Evolutionary conservation across 805 yeast genomes (phyloP).

Genomic region (Wickerhamiella musiphila): DNA sequence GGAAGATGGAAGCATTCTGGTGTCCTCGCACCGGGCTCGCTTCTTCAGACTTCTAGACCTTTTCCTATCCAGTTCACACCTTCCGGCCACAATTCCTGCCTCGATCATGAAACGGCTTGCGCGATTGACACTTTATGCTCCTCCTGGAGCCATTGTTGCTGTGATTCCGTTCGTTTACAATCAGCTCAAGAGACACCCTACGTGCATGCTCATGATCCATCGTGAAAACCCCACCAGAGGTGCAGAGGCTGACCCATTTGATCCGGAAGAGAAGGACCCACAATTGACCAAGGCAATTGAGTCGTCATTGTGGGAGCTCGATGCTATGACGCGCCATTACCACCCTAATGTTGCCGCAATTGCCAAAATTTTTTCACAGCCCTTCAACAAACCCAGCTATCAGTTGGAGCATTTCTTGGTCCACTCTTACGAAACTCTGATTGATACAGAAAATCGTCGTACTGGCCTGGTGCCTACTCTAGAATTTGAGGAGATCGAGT

Average conservation of each 20-base stretch:
- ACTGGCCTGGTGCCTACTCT: conserved; percentile 37
- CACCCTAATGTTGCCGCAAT: conserved; percentile 91
- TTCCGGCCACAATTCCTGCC: conserved; percentile 69
- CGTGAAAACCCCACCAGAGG: conserved; percentile 15
- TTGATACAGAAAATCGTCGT: conserved; percentile 30
- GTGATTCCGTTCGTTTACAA: conserved; percentile 85
- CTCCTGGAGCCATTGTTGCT: conserved; percentile 78
- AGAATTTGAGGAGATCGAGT: conserved; percentile 30
- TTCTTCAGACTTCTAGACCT: conserved; percentile 75
- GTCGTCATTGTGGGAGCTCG: conserved; percentile 86
- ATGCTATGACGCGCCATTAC: conserved; percentile 62
- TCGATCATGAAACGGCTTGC: conserved; percentile 76
- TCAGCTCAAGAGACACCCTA: conserved; percentile 76
- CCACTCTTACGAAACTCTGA: conserved; percentile 65
- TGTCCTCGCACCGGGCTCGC: conserved; percentile 65
- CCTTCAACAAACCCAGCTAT: conserved; percentile 67
- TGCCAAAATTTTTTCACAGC: conserved; percentile 77
- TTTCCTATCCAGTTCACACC: conserved; percentile 72
- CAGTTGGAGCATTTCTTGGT: conserved; percentile 89
- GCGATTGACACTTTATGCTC: conserved; percentile 53
- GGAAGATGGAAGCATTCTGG: conserved; percentile 50
- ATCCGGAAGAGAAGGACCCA: conserved; percentile 52
- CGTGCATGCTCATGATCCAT: conserved; percentile 82
- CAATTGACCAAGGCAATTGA: conserved; percentile 59
- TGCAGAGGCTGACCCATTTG: conserved; percentile 42